Evolutionary conservation across 257 asterid species (phyloP), one percentile per base, ranked within the genome.

Genomic region (Datura wrightii): DNA sequence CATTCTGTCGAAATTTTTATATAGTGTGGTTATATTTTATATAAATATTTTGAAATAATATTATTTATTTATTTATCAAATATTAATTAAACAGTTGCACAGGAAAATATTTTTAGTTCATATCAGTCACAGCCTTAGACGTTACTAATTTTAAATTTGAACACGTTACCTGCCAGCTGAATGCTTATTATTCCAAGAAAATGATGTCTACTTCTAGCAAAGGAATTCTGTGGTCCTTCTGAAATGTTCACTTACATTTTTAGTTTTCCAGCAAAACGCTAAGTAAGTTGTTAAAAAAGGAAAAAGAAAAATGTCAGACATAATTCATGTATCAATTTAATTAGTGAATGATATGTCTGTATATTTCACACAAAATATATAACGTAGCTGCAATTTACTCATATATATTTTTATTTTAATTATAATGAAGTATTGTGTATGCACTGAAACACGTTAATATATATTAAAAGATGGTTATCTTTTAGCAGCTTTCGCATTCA

Each of bases 131-230:
- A 55, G n/a, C 19, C n/a, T 13, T 55, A 0, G n/a, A 24, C 8
- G 8, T 48, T 56, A 58, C 34, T 18, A 48, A 19, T 19, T 48
- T 0, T 74, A 48, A 69, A 16, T 0, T 48, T 48, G 81, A 48
- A 74, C 41, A 48, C 11, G 41, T 74, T 48, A 48, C 81, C 81
- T 74, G 81, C 55, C 60, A 19, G 44, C 60, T 74, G 56, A 72
- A 67, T 67, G 78, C 52, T 67, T 67, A 39, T 65, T 65, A 65
- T 34, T 34, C 53, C 79, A 69, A 41, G 53, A 69, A 69, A 69
- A 39, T 39, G 79, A 39, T 39, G 79, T 69, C 34, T 39, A 39
- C 53, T 39, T 74, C 59, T 31, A 74, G 59, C 60, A 11, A 74
- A 48, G 48, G 42, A 42, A 24, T 74, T 19, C 37, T 10, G 24